These are phyloP conservation scores for Sporothrix mexicana DNA, from an alignment of 2,329 filamentous ascomycete genomes.

Conservation along the genomic window DNA sequence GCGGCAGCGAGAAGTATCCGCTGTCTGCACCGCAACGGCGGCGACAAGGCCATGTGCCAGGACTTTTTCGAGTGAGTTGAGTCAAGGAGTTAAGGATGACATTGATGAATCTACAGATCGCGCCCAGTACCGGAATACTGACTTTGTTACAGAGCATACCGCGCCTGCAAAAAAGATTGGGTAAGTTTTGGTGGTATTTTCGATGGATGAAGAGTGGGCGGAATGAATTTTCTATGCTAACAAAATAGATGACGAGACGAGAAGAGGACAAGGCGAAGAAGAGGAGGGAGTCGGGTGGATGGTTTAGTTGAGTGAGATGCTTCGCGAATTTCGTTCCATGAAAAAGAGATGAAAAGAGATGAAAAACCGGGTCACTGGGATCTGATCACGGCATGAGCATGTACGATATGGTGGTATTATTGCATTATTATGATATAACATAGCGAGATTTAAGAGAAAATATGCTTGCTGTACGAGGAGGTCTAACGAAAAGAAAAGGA, in stretches of 20 bases:
- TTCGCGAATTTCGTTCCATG: neutral
- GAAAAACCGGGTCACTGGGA: no score
- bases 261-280: slow-evolving; percentile 18
- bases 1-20: slow-evolving; percentile 83
- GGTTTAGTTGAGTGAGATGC: neutral
- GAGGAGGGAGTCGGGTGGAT: neutral
- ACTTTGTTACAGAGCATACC: slow-evolving; percentile 73
- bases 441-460: neutral
- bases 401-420: slow-evolving; percentile 10
- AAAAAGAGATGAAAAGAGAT: neutral
- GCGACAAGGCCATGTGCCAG: slow-evolving; percentile 84
- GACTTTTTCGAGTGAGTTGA: slow-evolving; percentile 95
- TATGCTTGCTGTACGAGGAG: neutral
- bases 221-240: neutral
- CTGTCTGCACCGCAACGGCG: slow-evolving; percentile 86
- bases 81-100: no score
- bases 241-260: slow-evolving; percentile 6
- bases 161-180: slow-evolving; percentile 95
- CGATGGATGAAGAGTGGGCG: neutral
- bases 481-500: neutral
- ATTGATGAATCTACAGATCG: no score
- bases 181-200: no score
- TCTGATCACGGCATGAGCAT: neutral
- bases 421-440: neutral
- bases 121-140: no score